Evolutionary conservation across 176 grass and related monocot genomes (phyloP).

Genomic region (Cenchrus fungigraminus): DNA sequence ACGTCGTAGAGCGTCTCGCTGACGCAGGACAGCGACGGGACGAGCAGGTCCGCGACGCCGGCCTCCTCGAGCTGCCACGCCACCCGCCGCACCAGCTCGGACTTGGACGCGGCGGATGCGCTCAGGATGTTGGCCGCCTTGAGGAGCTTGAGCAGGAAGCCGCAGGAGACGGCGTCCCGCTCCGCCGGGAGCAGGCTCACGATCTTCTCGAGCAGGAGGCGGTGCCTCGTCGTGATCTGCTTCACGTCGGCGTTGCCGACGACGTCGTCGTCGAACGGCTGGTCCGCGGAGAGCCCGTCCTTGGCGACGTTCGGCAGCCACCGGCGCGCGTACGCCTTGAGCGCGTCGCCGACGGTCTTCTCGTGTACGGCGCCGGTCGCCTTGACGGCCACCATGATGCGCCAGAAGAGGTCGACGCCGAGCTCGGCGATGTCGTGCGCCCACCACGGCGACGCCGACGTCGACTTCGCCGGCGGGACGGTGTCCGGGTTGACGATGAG

Average conservation of each 20-base stretch:
- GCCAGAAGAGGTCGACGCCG: slow-evolving; percentile 85
- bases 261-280: slow-evolving; percentile 38
- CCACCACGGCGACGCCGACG: slow-evolving; percentile 70
- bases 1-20: slow-evolving; percentile 70
- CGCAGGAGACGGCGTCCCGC: slow-evolving; percentile 74
- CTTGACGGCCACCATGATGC: slow-evolving; percentile 91
- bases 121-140: slow-evolving; percentile 76
- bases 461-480: not conserved
- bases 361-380: slow-evolving; percentile 68
- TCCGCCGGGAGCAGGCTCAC: slow-evolving; percentile 75
- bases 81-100: slow-evolving; percentile 62
- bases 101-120: slow-evolving; percentile 59
- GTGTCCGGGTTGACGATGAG: slow-evolving; percentile 58
- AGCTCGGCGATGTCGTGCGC: slow-evolving; percentile 77
- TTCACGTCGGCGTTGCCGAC: slow-evolving; percentile 11
- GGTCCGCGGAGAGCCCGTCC: slow-evolving; percentile 36
- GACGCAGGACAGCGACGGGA: slow-evolving; percentile 62
- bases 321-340: slow-evolving; percentile 63
- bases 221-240: slow-evolving; percentile 55
- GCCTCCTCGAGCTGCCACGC: slow-evolving; percentile 88
- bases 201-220: slow-evolving; percentile 81
- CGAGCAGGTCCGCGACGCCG: slow-evolving; percentile 60
- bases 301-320: slow-evolving; percentile 70
- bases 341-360: slow-evolving; percentile 71
- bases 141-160: slow-evolving; percentile 83